Evolutionary conservation across 495 filamentous ascomycete species (phyloP).

Genomic region (Parmelia sp.): DNA sequence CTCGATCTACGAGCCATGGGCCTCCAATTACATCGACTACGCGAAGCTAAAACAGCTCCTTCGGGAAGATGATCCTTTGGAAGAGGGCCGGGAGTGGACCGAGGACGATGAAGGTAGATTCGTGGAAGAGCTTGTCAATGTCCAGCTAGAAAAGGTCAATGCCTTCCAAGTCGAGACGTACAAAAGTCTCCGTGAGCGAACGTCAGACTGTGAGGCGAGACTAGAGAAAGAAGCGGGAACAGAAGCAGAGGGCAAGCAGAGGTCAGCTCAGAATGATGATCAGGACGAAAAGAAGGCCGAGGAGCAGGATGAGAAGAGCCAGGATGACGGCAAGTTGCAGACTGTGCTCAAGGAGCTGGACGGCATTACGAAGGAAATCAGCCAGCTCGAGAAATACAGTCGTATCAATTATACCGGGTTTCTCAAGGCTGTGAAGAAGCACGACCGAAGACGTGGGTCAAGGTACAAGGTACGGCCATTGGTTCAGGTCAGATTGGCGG

Average conservation of each 20-base stretch:
- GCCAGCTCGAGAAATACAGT: slow-evolving; percentile 89
- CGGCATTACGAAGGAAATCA: slow-evolving; percentile 79
- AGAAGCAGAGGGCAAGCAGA: slow-evolving; percentile 21
- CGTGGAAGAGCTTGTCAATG: slow-evolving; percentile 89
- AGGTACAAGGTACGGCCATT: slow-evolving; percentile 82
- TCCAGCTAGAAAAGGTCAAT: slow-evolving; percentile 92
- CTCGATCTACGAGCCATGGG: slow-evolving; percentile 83
- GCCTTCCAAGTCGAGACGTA: slow-evolving; percentile 75
- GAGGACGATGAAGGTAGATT: slow-evolving; percentile 92
- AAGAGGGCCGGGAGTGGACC: slow-evolving; percentile 64
- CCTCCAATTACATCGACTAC: slow-evolving; percentile 91
- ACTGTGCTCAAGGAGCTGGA: slow-evolving; percentile 76
- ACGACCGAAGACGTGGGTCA: slow-evolving; percentile 80
- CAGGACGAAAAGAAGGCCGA: slow-evolving; percentile 33
- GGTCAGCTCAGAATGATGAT: slow-evolving; percentile 13
- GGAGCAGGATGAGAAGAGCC: slow-evolving; percentile 45
- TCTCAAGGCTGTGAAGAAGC: slow-evolving; percentile 96
- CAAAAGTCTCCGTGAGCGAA: slow-evolving; percentile 62
- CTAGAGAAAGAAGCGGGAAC: slow-evolving; percentile 41
- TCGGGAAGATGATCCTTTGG: slow-evolving; percentile 56
- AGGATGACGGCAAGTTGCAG: slow-evolving; percentile 51
- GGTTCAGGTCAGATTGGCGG: slow-evolving; percentile 78
- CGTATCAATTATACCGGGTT: slow-evolving; percentile 97
- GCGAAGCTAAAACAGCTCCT: slow-evolving; percentile 81
- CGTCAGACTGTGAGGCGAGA: slow-evolving; percentile 48